These are phyloP conservation scores for Parascedosporium putredinis DNA, from an alignment of 2,329 filamentous ascomycete species.

Conservation along the genomic window DNA sequence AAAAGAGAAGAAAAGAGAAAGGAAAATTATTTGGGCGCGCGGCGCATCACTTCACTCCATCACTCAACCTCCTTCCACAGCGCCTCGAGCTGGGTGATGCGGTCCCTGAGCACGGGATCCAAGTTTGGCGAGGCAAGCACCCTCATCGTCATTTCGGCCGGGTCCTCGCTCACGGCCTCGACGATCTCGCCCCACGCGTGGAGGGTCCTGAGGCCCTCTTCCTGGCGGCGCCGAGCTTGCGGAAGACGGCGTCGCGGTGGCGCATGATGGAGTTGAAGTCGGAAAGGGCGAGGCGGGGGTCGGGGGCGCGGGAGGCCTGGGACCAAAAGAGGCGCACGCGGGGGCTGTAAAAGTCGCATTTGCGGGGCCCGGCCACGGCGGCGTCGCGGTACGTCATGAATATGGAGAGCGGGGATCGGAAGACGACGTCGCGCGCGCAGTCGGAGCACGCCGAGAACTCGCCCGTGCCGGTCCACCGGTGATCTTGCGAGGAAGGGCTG, in stretches of 20 bases:
- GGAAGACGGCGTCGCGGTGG: constrained; percentile 5
- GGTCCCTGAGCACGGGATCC: neutral
- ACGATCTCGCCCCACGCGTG: neutral
- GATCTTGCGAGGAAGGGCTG: neutral
- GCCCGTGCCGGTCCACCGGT: constrained; percentile 5
- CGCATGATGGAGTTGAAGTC: constrained; percentile 7
- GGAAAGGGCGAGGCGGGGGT: neutral
- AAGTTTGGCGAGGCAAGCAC: neutral
- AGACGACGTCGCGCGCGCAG: constrained; percentile 7
- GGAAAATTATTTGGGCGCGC: no score
- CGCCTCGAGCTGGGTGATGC: neutral
- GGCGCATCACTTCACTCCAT: no score
- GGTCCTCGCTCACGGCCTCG: neutral
- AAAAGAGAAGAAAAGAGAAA: no score
- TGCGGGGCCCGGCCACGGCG: neutral
- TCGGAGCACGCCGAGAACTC: constrained; percentile 6
- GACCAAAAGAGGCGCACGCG: constrained; percentile 6
- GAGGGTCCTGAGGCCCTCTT: neutral
- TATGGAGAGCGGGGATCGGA: constrained; percentile 1
- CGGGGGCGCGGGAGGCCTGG: constrained; percentile 1
- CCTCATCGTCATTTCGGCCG: neutral
- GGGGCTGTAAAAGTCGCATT: constrained; percentile 5
- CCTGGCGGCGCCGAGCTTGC: constrained; percentile 2
- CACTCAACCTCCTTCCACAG: constrained; percentile 7
- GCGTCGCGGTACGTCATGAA: constrained; percentile 9